Base-by-base conservation (phyloP, 352 stramenopile species). In the Phytophthora cryptogea region DNA sequence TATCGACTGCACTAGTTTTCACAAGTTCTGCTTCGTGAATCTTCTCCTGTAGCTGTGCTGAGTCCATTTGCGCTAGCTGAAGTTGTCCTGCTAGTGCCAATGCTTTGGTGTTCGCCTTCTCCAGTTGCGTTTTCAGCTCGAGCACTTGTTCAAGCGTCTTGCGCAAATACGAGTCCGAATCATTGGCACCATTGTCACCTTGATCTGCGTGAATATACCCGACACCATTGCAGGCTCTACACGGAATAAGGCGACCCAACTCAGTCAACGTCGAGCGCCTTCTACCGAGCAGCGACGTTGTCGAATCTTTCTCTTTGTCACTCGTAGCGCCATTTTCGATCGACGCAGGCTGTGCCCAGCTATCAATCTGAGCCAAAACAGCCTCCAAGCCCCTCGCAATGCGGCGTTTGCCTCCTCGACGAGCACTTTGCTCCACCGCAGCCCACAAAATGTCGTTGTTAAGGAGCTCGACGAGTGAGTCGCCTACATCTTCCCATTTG, bases 361-460 rank as follows among this genome's bases (percentile, higher is more conserved):
- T 59, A 47, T 84, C 75, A 27, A 83, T 36, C 16, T 80, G 65
- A 1, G 59, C 23, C 1, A 90, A 23, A 1, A 83, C n/a, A 20
- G 78, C 76, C 47, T 86, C 78, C 5, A 90, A 42, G 0, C 80
- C 78, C 41, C 69, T 58, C 8, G 74, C 69, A 13, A 67, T 56
- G 4, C 80, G 73, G 1, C 36, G 54, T 30, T 85, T 85, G 30
- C 77, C 65, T 14, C 66, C 58, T 7, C 62, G 63, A 33, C 76
- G 75, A 30, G 67, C 74, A 30, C 74, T 80, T 37, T 72, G 45
- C 54, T 86, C 71, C 3, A 88, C 78, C 1, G 74, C 78, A 17
- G 74, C 54, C 80, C 80, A 90, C 3, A 90, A 55, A 37, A 83
- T 52, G 23, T 90, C 78, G 44, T 84, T 88, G 52, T 86, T 90